Evolutionary conservation across 2,329 filamentous ascomycete genomes (phyloP).

Genomic region (Geosmithia flava): DNA sequence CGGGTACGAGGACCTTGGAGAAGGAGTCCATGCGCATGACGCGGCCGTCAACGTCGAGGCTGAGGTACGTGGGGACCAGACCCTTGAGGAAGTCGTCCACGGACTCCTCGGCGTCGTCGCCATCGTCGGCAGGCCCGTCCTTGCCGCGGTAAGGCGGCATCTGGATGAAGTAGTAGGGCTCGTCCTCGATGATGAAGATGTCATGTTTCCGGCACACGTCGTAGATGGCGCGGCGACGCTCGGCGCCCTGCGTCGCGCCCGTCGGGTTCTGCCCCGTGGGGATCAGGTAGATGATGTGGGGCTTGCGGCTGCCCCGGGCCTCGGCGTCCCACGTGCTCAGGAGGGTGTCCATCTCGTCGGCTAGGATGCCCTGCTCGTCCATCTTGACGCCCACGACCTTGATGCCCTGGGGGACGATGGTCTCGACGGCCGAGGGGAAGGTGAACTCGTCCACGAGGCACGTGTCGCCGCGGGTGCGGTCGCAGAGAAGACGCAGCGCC

Average conservation of each 20-base stretch:
- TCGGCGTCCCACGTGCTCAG: conserved; percentile 35
- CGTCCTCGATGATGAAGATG: conserved; percentile 79
- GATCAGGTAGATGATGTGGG: conserved; percentile 46
- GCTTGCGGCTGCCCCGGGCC: conserved; percentile 32
- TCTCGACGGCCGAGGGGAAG: conserved; percentile 62
- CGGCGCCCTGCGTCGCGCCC: conserved; percentile 62
- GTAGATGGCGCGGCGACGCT: conserved; percentile 63
- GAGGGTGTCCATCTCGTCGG: conserved; percentile 37
- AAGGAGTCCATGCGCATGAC: conserved; percentile 89
- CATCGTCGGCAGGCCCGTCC: conserved; percentile 16
- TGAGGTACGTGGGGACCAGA: conserved; percentile 55
- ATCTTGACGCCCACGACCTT: conserved; percentile 36
- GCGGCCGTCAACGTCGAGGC: conserved; percentile 74
- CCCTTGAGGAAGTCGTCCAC: conserved; percentile 61
- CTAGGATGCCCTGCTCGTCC: conserved; percentile 40
- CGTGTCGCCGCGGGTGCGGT: conserved; percentile 56
- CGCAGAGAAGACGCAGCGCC: conserved; percentile 68
- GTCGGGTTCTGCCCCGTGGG: conserved; percentile 84
- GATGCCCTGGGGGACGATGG: conserved; percentile 39
- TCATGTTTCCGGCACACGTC: conserved; percentile 72
- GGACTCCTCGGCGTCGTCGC: conserved; percentile 38
- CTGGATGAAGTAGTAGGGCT: conserved; percentile 91
- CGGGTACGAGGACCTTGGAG: conserved; percentile 80
- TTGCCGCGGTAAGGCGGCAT: conserved; percentile 58
- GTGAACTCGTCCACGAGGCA: conserved; percentile 85